These are phyloP conservation scores for Glycyrrhiza uralensis DNA, from an alignment of 306 rosid genomes.

Conservation along the genomic window DNA sequence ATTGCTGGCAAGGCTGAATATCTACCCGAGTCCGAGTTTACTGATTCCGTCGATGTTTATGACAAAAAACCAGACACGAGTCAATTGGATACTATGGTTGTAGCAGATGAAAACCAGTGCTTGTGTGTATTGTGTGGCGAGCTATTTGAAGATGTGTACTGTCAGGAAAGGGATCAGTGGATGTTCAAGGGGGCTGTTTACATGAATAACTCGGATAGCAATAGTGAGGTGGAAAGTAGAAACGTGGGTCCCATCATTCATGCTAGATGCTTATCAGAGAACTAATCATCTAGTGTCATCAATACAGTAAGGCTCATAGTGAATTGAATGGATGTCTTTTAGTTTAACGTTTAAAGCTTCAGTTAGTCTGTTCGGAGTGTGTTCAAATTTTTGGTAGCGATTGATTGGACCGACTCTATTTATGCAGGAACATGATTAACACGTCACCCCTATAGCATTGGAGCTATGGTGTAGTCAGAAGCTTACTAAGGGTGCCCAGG, in stretches of 20 bases:
- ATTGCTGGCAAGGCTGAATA: conserved; percentile 47
- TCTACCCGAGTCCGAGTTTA: conserved; percentile 33
- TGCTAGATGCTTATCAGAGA: conserved; percentile 62
- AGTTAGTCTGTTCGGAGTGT: not conserved
- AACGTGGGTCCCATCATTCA: conserved; percentile 76
- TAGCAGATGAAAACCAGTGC: conserved; percentile 79
- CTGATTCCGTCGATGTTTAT: conserved; percentile 34
- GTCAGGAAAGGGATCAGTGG: conserved; percentile 75
- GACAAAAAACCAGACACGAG: conserved; percentile 29
- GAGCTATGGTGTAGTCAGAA: conserved; percentile 21
- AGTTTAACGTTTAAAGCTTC: not conserved
- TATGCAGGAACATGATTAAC: conserved; percentile 57
- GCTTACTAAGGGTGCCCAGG: conserved; percentile 41
- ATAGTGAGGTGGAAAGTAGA: conserved; percentile 33
- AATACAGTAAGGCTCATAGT: conserved; percentile 49
- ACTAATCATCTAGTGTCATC: conserved; percentile 33
- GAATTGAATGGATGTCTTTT: conserved; percentile 1
- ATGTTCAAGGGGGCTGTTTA: conserved; percentile 81
- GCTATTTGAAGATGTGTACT: conserved; percentile 79
- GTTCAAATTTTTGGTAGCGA: conserved; percentile 7
- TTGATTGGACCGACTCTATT: conserved; percentile 25
- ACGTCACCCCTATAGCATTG: conserved; percentile 2
- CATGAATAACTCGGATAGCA: conserved; percentile 40
- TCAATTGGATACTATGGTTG: conserved; percentile 49
- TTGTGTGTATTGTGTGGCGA: conserved; percentile 82